Base-by-base conservation (phyloP, 805 yeast genomes). In the Ogataea nonfermentans region DNA sequence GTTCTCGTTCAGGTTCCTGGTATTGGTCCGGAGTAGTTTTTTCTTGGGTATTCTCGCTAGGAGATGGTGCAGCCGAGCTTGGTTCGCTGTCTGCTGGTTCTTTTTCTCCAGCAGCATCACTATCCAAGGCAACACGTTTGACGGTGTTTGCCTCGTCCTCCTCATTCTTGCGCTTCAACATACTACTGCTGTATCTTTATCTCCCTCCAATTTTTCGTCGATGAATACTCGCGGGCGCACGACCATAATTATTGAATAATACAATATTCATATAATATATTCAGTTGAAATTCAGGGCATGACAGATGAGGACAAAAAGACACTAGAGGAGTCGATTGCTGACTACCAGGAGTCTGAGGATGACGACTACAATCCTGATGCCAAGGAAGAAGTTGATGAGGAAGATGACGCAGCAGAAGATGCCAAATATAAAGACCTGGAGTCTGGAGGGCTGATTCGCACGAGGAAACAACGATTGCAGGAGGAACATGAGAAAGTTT, bases 71-170 rank as follows among this genome's bases (percentile, higher is more conserved):
- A 1, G 76, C 74, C 4, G 75, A 68, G 32, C 64, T 68, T 23
- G 63, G 60, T 29, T 61, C 63, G 33, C 67, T 75, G 30, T 69
- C 68, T 36, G 66, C 62, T 20, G 62, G 61, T 20, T 72, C 77
- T 14, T 57, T 56, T 34, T 55, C 62, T 20, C 69, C 77, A 29
- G 73, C 59, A 32, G 71, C 74, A 40, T 76, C 86, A 40, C 79
- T 75, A 48, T 81, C 86, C 49, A 82, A 68, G 2, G 90, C 90
- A 11, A 81, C 84, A 36, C 91, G 65, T 53, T 83, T 83, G 37
- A 68, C 78, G 22, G 73, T 67, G 39, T 74, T 77, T 43, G 71
- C 78, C 31, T 74, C 71, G 9, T 66, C 65, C 42, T 81, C 87
- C 47, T 82, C 89, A 64, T 78, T 81, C 65, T 81, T 83, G 40